Conservation (phyloP, 1,139 yeast species). For the Petasospora fabianii region DNA sequence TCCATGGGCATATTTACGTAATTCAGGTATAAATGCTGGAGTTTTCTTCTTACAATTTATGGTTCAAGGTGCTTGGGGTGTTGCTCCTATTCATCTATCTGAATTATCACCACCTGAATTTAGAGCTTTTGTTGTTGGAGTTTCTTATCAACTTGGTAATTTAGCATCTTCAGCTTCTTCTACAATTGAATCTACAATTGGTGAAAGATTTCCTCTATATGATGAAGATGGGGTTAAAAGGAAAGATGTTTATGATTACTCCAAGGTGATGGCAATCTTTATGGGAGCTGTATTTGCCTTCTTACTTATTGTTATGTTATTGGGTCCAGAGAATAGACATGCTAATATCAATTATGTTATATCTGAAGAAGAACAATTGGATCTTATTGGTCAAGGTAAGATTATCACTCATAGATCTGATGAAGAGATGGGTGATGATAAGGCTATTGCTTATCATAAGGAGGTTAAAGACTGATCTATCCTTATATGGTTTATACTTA, state of each 20-base stretch:
- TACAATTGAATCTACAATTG: constrained; percentile 75
- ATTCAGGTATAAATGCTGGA: constrained; percentile 65
- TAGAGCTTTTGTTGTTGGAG: constrained; percentile 70
- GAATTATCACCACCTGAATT: constrained; percentile 79
- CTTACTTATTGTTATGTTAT: constrained; percentile 50
- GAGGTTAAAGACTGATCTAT: no score
- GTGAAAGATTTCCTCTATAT: constrained; percentile 57
- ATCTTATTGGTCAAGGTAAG: constrained; percentile 22
- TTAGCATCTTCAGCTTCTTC: constrained; percentile 80
- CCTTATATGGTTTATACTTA: no score
- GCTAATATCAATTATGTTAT: constrained; percentile 29
- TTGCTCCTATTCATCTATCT: constrained; percentile 71
- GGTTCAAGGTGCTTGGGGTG: constrained; percentile 91
- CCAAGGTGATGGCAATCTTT: constrained; percentile 76
- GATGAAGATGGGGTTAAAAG: constrained; percentile 31
- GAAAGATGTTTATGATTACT: constrained; percentile 43
- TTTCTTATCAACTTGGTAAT: constrained; percentile 80
- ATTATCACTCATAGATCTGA: constrained; percentile 17
- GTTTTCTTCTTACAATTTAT: constrained; percentile 76
- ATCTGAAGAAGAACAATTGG: constrained; percentile 18
- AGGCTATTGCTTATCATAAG: constrained; percentile 9
- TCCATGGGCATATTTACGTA: constrained; percentile 66
- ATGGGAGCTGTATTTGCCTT: constrained; percentile 74
- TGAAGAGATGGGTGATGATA: constrained; percentile 13
- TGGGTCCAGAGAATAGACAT: constrained; percentile 73